Evolutionary conservation across 1,284 basidiomycete genomes (phyloP), one percentile per base, ranked within the genome.

Genomic region (Cutaneotrichosporon dermatis): DNA sequence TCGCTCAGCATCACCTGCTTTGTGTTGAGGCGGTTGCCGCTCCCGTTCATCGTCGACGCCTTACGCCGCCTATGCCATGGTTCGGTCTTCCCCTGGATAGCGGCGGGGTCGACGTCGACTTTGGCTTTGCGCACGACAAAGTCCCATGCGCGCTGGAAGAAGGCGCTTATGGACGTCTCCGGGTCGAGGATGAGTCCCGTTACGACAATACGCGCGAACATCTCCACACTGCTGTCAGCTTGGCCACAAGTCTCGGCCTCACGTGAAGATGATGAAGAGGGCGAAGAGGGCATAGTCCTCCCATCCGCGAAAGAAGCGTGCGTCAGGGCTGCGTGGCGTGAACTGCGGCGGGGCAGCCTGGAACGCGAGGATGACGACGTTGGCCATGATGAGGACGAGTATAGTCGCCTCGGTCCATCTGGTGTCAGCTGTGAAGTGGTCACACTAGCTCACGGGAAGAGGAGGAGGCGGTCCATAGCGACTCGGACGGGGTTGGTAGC

Each of bases 131-230:
- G 51, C 33, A 60, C 16, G n/a, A 53, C 25, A 6, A 57, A 55
- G 3, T 48, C 52, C 46, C 53, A 55, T 2, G 25, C 54, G 4
- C 53, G 25, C 13, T 12, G 10, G 11, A 56, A 43, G 43, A 87
- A 85, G 79, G 83, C 54, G 0, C 48, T 56, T 5, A 84, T 74
- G 39, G 84, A 84, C 8, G 88, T 80, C 63, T 92, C 88, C 8
- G 94, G 92, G 73, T 97, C 93, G 60, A 97, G 83, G 34, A 98
- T 75, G 65, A 99, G 84, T 13, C 95, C 95, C 10, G 90, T 92
- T 34, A 95, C 89, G 69, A 91, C 85, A 73, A 96, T 93, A 25
- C 94, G 87, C 44, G 90, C 90, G 62, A 90, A 81, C 56, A 90
- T 86, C 80, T 99, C 95, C 43, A 96, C 61, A 4, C 90, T 92